phyloP scores from a whole-genome alignment of 2,329 filamentous ascomycete genomes.

The Cladosporium sp. region DNA sequence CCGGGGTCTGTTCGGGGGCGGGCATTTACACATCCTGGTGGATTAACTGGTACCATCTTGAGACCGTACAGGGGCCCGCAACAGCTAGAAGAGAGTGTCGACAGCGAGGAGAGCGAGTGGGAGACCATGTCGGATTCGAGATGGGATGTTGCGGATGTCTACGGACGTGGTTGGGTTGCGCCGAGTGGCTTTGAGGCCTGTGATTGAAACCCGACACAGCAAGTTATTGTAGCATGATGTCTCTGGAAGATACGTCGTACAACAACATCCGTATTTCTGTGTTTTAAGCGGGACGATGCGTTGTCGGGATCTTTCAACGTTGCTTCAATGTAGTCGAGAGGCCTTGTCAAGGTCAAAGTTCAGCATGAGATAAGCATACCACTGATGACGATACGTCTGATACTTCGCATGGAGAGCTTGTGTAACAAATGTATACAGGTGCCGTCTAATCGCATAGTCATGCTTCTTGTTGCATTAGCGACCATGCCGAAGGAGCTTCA shows the following conservation, averaged over 20 bases:
- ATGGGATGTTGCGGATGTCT: background rate
- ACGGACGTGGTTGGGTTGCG: background rate
- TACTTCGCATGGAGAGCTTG: background rate
- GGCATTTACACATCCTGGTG: background rate
- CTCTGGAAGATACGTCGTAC: too few species aligned
- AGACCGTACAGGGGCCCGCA: background rate
- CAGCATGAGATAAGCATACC: too few species aligned
- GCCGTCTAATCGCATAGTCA: too few species aligned
- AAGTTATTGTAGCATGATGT: background rate
- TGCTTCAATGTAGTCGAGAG: too few species aligned
- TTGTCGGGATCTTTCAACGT: too few species aligned
- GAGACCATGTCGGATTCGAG: background rate
- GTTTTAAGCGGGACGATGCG: too few species aligned
- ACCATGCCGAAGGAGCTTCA: too few species aligned
- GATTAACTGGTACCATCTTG: background rate
- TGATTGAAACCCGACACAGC: background rate
- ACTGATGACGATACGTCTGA: too few species aligned
- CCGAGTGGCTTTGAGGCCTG: background rate
- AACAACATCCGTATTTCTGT: too few species aligned
- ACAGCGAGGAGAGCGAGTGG: background rate
- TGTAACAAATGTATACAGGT: too few species aligned
- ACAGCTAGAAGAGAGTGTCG: background rate
- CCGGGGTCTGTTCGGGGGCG: background rate
- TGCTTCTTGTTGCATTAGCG: background rate
- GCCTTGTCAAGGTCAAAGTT: too few species aligned